phyloP scores from a whole-genome alignment of 1,284 basidiomycete species.

The Ustilago tritici region DNA sequence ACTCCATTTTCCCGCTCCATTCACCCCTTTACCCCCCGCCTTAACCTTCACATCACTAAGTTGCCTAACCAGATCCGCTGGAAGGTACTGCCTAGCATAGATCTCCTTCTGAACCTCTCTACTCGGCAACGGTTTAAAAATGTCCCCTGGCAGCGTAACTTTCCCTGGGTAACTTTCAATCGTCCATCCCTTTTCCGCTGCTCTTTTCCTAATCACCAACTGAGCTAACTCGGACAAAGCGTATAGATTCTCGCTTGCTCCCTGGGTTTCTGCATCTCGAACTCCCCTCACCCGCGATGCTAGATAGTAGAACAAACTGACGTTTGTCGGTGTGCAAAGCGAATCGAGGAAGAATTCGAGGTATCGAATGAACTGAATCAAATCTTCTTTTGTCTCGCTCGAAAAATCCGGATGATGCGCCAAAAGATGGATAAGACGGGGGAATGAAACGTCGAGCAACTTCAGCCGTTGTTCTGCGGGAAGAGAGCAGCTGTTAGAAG shows the following conservation, averaged over 20 bases:
- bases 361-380: conserved; percentile 73
- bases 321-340: conserved; percentile 80
- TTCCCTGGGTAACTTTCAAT: conserved; percentile 84
- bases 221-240: conserved; percentile 89
- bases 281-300: conserved; percentile 87
- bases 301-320: conserved; percentile 84
- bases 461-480: conserved; percentile 41
- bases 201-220: conserved; percentile 81
- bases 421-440: conserved; percentile 85
- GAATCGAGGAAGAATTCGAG: conserved; percentile 87
- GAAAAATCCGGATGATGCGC: conserved; percentile 94
- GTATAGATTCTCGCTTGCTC: conserved; percentile 78
- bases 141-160: conserved; percentile 83
- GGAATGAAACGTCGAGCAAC: conserved; percentile 81
- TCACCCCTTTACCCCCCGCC: neutral
- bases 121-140: conserved; percentile 73
- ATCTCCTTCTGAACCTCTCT: conserved; percentile 53
- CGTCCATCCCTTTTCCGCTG: conserved; percentile 79
- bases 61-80: conserved; percentile 22
- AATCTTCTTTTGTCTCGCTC: conserved; percentile 81
- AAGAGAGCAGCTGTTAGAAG: conserved; percentile 11
- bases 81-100: conserved; percentile 43
- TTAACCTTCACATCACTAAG: conserved; percentile 34
- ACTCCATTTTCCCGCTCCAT: conserved; percentile 11
- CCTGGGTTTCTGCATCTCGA: conserved; percentile 74